A percentile compares a stretch with the other conserved stretches of the same genome.
These are phyloP conservation scores for Cytospora piceae DNA, from an alignment of 2,329 filamentous ascomycete species.

Conservation along the genomic window DNA sequence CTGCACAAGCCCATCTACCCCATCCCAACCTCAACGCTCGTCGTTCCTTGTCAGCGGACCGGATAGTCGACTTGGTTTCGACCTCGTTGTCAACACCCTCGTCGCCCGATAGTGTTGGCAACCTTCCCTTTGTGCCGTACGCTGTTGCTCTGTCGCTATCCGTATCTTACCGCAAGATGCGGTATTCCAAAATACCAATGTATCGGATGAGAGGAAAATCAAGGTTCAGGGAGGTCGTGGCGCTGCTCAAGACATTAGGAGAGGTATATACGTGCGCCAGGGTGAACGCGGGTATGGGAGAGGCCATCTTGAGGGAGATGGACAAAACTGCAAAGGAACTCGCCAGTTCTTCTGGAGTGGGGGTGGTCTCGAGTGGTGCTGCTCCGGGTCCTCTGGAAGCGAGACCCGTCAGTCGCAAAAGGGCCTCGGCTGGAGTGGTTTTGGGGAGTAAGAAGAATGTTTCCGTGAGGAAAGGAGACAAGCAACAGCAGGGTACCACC, in stretches of 20 bases:
- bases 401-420: conserved; percentile 30
- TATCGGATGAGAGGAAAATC: conserved; percentile 59
- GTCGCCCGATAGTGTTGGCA: conserved; percentile 44
- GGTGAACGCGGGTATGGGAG: conserved; percentile 58
- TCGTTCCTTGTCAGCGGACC: conserved; percentile 60
- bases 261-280: conserved; percentile 61
- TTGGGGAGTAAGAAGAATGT: background rate
- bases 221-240: conserved; percentile 58
- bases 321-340: conserved; percentile 55
- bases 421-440: conserved; percentile 24
- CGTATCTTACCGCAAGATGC: conserved; percentile 67
- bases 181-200: conserved; percentile 62
- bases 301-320: conserved; percentile 60
- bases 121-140: conserved; percentile 64
- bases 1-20: conserved; percentile 46
- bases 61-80: conserved; percentile 58
- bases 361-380: conserved; percentile 23
- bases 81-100: conserved; percentile 41
- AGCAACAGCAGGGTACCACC: background rate
- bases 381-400: background rate
- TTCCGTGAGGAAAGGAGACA: background rate
- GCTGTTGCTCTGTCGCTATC: conserved; percentile 64
- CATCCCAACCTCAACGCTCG: conserved; percentile 57
- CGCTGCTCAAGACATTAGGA: conserved; percentile 56
- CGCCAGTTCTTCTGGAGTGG: conserved; percentile 27